Percentiles rank a stretch among this genome's conserved stretches.
phyloP scores from a whole-genome alignment of 1,284 basidiomycete genomes.

The Fomitopsis pinicola region DNA sequence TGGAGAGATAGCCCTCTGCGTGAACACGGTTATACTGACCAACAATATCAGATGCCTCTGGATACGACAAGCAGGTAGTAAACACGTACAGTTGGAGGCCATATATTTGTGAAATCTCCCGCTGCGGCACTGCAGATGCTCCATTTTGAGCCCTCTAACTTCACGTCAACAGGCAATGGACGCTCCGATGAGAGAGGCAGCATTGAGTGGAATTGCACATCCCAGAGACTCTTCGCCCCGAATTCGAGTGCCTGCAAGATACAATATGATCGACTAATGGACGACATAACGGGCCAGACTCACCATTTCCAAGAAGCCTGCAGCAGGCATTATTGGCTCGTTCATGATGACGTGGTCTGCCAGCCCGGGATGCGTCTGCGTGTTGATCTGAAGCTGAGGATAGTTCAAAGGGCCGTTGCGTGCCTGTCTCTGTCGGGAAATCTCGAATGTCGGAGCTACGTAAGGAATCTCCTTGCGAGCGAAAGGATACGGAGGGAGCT shows the following conservation, averaged over 20 bases:
- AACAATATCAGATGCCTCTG: neutral
- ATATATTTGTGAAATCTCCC: neutral
- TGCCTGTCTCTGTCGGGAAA: constrained; percentile 10
- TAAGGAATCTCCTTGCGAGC: constrained; percentile 11
- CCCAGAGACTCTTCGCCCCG: constrained; percentile 19
- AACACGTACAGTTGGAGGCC: neutral
- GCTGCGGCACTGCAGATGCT: constrained; percentile 14
- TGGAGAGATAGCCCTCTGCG: neutral
- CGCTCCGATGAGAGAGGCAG: constrained; percentile 25
- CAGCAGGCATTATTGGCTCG: constrained; percentile 41
- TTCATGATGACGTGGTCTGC: constrained; percentile 36
- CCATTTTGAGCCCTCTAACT: constrained; percentile 26
- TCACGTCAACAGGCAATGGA: constrained; percentile 24
- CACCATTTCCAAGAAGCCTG: constrained; percentile 42
- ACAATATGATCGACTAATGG: neutral
- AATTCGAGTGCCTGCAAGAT: constrained; percentile 14
- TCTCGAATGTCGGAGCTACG: constrained; percentile 4
- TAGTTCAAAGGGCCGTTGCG: constrained; percentile 33
- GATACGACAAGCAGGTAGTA: neutral
- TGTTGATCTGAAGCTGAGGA: constrained; percentile 28
- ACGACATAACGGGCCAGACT: too few species aligned
- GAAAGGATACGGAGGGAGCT: constrained; percentile 15
- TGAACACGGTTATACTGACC: constrained; percentile 4
- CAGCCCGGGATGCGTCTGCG: constrained; percentile 31
- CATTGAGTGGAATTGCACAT: constrained; percentile 21